Conservation (phyloP, 345 rosid species). For the Physaria fendleri region DNA sequence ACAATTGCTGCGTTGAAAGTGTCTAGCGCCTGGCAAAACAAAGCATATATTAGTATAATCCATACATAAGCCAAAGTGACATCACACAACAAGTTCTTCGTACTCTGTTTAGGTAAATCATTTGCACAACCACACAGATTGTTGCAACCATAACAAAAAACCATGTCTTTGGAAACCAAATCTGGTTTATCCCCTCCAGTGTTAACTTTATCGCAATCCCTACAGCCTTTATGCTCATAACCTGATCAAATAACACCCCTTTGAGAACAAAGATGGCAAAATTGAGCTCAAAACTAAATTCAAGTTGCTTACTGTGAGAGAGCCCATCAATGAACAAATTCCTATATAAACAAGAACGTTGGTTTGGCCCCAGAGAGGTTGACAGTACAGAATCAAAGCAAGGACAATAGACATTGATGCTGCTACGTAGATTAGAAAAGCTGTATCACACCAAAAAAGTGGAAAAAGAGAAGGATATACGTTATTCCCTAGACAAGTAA, state of each 20-base stretch:
- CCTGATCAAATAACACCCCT: slow-evolving; percentile 34
- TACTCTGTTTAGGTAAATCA: slow-evolving; percentile 92
- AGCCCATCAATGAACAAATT: slow-evolving; percentile 81
- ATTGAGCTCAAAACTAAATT: not conserved
- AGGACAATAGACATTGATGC: slow-evolving; percentile 59
- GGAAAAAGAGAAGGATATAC: not conserved
- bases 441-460: slow-evolving; percentile 36
- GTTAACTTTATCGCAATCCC: slow-evolving; percentile 93
- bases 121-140: slow-evolving; percentile 72
- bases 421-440: slow-evolving; percentile 66
- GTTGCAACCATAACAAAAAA: slow-evolving; percentile 77
- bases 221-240: slow-evolving; percentile 89
- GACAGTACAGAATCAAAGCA: slow-evolving; percentile 76
- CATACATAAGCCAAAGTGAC: not conserved
- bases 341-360: slow-evolving; percentile 79
- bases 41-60: not conserved
- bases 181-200: slow-evolving; percentile 70
- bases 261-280: not conserved
- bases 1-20: slow-evolving; percentile 82
- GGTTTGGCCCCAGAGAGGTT: slow-evolving; percentile 80
- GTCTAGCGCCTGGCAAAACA: slow-evolving; percentile 60
- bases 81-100: not conserved
- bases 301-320: slow-evolving; percentile 52
- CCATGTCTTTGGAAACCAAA: slow-evolving; percentile 86
- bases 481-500: not conserved